Evolutionary conservation across 371 early-diverging fungal species (phyloP).

Genomic region (Lichtheimia ornata): DNA sequence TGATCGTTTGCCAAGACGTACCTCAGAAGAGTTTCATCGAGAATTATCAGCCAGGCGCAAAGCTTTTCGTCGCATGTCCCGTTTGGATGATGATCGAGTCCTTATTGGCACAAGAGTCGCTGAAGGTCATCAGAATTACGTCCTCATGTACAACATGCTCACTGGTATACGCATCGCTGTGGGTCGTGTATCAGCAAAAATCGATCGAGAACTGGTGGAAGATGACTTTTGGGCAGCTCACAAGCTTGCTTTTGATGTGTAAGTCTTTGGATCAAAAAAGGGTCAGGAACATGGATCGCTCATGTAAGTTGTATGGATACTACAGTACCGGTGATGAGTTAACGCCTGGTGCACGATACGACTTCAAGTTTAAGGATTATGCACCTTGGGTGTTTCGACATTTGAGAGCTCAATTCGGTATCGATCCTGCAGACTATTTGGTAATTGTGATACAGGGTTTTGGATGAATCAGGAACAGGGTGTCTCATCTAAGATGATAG

Average conservation of each 20-base stretch:
- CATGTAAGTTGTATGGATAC: conserved; percentile 55
- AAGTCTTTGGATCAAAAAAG: conserved; percentile 83
- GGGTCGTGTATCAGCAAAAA: conserved; percentile 83
- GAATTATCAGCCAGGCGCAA: conserved; percentile 30
- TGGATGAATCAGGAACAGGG: conserved; percentile 75
- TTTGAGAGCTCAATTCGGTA: conserved; percentile 82
- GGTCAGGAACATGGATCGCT: conserved; percentile 67
- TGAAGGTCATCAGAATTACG: conserved; percentile 72
- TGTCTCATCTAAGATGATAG: conserved; percentile 57
- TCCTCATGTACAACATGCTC: conserved; percentile 97
- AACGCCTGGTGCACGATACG: conserved; percentile 90
- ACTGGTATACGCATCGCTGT: conserved; percentile 89
- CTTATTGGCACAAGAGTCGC: conserved; percentile 66
- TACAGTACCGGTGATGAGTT: conserved; percentile 84
- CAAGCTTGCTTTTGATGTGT: conserved; percentile 93
- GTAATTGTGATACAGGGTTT: background rate
- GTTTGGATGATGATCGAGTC: conserved; percentile 52
- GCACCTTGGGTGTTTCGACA: conserved; percentile 95
- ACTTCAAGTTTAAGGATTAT: conserved; percentile 98
- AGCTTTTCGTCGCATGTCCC: conserved; percentile 34
- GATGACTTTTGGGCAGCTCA: conserved; percentile 88
- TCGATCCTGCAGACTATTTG: conserved; percentile 95
- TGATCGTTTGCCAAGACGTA: conserved; percentile 2
- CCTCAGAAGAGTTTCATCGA: conserved; percentile 28
- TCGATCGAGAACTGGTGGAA: conserved; percentile 66